Conservation (phyloP, 257 asterid species). For the Craterostigma plantagineum region DNA sequence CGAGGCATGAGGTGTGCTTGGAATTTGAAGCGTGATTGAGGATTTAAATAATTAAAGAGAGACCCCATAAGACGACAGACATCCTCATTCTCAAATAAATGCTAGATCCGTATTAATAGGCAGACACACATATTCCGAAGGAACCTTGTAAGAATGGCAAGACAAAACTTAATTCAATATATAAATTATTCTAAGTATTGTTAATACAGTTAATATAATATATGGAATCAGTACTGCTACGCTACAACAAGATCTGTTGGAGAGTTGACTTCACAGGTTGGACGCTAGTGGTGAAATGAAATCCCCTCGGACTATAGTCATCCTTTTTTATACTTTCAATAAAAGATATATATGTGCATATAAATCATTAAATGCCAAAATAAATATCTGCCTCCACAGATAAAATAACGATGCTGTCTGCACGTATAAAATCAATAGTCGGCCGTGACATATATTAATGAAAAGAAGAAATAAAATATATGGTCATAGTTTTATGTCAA, state of each 20-base stretch:
- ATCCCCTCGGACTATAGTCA: slow-evolving; percentile 12
- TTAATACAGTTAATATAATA: too few species aligned
- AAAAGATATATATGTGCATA: background rate
- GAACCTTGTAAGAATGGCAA: slow-evolving; percentile 7
- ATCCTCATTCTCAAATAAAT: slow-evolving; percentile 64
- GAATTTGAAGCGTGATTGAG: slow-evolving; percentile 9
- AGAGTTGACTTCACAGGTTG: slow-evolving; percentile 48
- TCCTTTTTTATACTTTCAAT: background rate
- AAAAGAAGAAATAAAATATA: too few species aligned
- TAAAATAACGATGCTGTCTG: background rate
- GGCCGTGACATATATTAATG: too few species aligned
- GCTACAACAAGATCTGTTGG: slow-evolving; percentile 10
- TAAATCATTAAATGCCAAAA: background rate
- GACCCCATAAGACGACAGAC: slow-evolving; percentile 48
- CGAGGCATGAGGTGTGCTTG: slow-evolving; percentile 2
- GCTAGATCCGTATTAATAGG: slow-evolving; percentile 60
- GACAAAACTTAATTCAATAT: slow-evolving; percentile 4
- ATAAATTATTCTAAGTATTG: background rate
- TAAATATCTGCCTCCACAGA: background rate
- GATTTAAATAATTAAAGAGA: slow-evolving; percentile 4
- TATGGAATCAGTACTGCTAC: too few species aligned
- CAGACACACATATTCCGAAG: slow-evolving; percentile 25
- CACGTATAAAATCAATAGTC: too few species aligned
- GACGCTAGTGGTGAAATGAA: slow-evolving; percentile 16
- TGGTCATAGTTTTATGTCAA: too few species aligned